A percentile compares a stretch with the other conserved stretches of the same genome.
Evolutionary conservation across 495 filamentous ascomycete species (phyloP).

Genomic region (Penicillium parvum): DNA sequence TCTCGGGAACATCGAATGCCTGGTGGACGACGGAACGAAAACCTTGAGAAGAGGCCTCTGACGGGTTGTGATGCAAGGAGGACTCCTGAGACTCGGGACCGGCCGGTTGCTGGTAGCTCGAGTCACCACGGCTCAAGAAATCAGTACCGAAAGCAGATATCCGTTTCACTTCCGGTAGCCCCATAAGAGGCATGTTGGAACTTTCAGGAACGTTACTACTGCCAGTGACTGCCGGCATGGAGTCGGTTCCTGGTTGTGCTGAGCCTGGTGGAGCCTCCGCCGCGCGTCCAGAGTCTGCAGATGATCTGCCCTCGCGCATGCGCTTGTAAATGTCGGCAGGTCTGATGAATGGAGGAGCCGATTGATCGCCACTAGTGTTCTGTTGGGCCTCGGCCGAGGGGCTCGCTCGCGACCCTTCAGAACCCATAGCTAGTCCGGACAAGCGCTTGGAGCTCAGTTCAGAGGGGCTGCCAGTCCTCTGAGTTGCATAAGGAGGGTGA

Average conservation of each 20-base stretch:
- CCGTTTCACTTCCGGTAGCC: slow-evolving; percentile 59
- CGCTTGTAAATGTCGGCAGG: slow-evolving; percentile 78
- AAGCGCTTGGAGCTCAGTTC: slow-evolving; percentile 23
- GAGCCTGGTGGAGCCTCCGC: slow-evolving; percentile 26
- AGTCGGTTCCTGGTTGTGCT: too few species aligned
- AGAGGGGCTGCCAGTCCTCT: slow-evolving; percentile 32
- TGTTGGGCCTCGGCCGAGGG: slow-evolving; percentile 12
- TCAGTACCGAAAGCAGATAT: slow-evolving; percentile 60
- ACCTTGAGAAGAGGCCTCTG: slow-evolving; percentile 39
- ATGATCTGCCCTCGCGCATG: slow-evolving; percentile 60
- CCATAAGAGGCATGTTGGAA: slow-evolving; percentile 18
- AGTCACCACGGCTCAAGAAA: slow-evolving; percentile 22
- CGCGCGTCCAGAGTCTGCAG: slow-evolving; percentile 14
- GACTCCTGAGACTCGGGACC: slow-evolving; percentile 15
- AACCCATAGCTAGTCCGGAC: slow-evolving; percentile 12
- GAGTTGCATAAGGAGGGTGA: slow-evolving; percentile 29
- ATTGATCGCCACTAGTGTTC: slow-evolving; percentile 34
- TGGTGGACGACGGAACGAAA: slow-evolving; percentile 66
- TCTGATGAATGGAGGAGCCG: slow-evolving; percentile 60
- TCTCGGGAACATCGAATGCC: slow-evolving; percentile 63
- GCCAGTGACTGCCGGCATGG: too few species aligned
- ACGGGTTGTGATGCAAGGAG: slow-evolving; percentile 51
- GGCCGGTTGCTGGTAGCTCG: slow-evolving; percentile 14
- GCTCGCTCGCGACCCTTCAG: slow-evolving; percentile 13
- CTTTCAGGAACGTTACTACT: slow-evolving; percentile 5